A percentile compares a stretch with the other conserved stretches of the same genome.
Conservation (phyloP, 768 basidiomycete species). For the Daedaleopsis nitida region DNA sequence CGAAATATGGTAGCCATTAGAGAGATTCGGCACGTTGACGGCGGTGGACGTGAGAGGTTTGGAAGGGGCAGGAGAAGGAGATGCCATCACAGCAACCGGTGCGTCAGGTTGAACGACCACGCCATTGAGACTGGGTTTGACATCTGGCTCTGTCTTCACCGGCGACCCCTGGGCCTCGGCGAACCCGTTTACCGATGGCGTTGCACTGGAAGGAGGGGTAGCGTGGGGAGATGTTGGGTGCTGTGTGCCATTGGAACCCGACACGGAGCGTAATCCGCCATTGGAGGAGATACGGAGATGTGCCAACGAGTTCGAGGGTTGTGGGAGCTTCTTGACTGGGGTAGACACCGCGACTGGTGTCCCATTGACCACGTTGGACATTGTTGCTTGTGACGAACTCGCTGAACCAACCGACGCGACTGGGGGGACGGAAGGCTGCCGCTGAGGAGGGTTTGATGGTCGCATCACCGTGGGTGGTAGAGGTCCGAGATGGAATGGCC, state of each 20-base stretch:
- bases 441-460: constrained; percentile 8
- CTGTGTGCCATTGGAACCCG: constrained; percentile 1
- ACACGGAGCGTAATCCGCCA: constrained; percentile 45
- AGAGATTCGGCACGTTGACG: constrained; percentile 36
- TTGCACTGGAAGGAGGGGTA: constrained; percentile 14
- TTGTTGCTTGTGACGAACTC: constrained; percentile 13
- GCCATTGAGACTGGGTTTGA: constrained; percentile 19
- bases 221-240: constrained; percentile 9
- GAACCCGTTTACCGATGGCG: constrained; percentile 7
- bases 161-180: constrained; percentile 15
- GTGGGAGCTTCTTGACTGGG: constrained; percentile 61
- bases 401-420: constrained; percentile 15
- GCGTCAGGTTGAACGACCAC: constrained; percentile 28
- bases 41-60: constrained; percentile 49
- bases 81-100: constrained; percentile 7
- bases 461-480: constrained; percentile 27
- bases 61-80: constrained; percentile 45
- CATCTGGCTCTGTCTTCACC: constrained; percentile 19
- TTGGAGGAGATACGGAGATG: constrained; percentile 67
- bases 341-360: constrained; percentile 61
- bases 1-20: constrained; percentile 45
- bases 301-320: constrained; percentile 46
- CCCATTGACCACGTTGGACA: constrained; percentile 36
- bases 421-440: constrained; percentile 16
- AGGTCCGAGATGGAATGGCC: constrained; percentile 47